Base-by-base conservation (phyloP, 148 eudicot genomes). In the Silene uniflora region DNA sequence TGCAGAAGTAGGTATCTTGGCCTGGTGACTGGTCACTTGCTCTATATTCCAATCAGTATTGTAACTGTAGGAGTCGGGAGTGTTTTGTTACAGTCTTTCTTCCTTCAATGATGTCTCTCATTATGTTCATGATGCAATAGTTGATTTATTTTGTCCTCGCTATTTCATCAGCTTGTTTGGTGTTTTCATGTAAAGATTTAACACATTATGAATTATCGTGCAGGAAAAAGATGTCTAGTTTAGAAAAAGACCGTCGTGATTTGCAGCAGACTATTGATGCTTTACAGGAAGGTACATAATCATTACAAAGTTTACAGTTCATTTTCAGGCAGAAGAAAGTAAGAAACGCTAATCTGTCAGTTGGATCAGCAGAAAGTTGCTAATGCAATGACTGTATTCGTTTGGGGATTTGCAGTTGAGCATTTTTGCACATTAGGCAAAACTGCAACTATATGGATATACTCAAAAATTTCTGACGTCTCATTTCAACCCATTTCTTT, bases 181-280 rank as follows among this genome's bases (percentile, higher is more conserved):
- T 59, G 52, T 44, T 52, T 13, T 11, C 3, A 21, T 24, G 32
- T 21, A 10, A 62, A 62, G 54, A 49, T 64, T 64, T 75, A 75
- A 68, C 35, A 21, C 68, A 24, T 18, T 9, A 63, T 49, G 71
- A 63, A 67, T 66, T 44, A 66, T 64, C 54, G 63, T 80, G 83
- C 87, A 96, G 99, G 85, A 96, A 86, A 81, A 96, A 85, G 85
- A 62, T 92, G 82, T 86, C 90, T 52, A 88, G 88, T 82, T 83
- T 92, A 70, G 99, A 92, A 76, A 92, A 86, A 82, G 99, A 96
- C 25, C 94, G 90, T 73, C 93, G 86, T 82, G 99, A 96, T 84
- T 73, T 92, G 80, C 89, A 84, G 52, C 91, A 83, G 72, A 96
- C 97, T 11, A 89, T 96, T 78, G 87, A 89, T 83, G 94, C 98